phyloP scores from a whole-genome alignment of 179 eudicot species.

The Silene coronaria region DNA sequence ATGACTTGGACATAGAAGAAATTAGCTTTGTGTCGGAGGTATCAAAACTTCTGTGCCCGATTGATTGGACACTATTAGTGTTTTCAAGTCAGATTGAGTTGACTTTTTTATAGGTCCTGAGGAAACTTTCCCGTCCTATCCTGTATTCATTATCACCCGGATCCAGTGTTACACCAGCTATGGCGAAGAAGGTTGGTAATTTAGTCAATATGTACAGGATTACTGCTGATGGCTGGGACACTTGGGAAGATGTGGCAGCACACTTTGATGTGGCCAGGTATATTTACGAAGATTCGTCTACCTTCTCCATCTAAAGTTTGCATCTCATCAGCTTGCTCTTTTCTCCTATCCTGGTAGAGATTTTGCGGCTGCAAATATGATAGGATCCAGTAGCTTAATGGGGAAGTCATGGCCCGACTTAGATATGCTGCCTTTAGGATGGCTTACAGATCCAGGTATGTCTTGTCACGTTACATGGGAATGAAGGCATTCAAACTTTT shows the following conservation, averaged over 20 bases:
- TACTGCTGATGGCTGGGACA: constrained; percentile 97
- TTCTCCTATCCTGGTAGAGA: constrained; percentile 34
- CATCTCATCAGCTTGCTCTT: background rate
- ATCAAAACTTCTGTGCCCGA: constrained; percentile 3
- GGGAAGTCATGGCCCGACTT: constrained; percentile 96
- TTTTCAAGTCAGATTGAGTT: background rate
- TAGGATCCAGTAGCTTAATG: constrained; percentile 56
- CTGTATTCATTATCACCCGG: constrained; percentile 91
- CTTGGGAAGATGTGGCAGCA: constrained; percentile 72
- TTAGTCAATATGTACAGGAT: constrained; percentile 84
- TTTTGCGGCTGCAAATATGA: constrained; percentile 67
- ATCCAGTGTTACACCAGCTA: constrained; percentile 66
- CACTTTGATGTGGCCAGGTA: constrained; percentile 78
- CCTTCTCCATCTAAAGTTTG: background rate
- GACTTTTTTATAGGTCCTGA: constrained; percentile 46
- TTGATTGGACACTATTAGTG: background rate
- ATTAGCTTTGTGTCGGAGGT: constrained; percentile 79
- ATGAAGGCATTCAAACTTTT: background rate
- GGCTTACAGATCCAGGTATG: constrained; percentile 79
- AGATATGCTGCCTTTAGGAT: constrained; percentile 96
- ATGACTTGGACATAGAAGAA: constrained; percentile 69
- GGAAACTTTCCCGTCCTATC: constrained; percentile 47
- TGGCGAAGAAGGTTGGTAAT: constrained; percentile 63
- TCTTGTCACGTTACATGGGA: background rate
- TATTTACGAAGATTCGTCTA: background rate